Evolutionary conservation across 306 rosid genomes (phyloP), one percentile per base, ranked within the genome.

Genomic region (Acmispon strigosus): DNA sequence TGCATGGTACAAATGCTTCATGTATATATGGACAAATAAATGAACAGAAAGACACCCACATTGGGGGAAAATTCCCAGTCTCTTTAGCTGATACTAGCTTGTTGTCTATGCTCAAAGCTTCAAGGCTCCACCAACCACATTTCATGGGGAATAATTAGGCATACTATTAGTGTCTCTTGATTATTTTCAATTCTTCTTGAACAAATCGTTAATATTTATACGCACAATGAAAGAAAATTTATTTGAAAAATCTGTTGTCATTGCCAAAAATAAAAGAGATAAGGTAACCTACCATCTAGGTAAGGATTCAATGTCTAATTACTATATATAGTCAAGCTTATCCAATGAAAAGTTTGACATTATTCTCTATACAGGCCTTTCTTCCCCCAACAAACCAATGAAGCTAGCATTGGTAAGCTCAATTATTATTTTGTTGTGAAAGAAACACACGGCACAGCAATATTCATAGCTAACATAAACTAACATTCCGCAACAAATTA

Each of bases 181-280:
- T 27, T 27, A 27, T 27, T 3, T 27, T 27, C 4, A 27, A 27
- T 27, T 27, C 32, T 27, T 27, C 32, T 27, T 27, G 4, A 27
- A 3, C 32, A 27, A 27, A 27, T 4, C 4, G 32, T 27, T 27
- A 27, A 22, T n/a, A 22, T 22, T 27, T 27, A 27, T 27, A 27
- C 32, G 32, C 32, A 27, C 24, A n/a, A n/a, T 2, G 2, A 22
- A 22, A 22, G 24, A 22, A 1, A 22, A 22, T 22, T 22, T 22
- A 22, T 22, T 22, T n/a, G n/a, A n/a, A n/a, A n/a, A n/a, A n/a
- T n/a, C 3, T 22, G 24, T 22, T 22, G 24, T 22, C 3, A 3
- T 22, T 22, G 24, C 55, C 47, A 16, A 63, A 61, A 70, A 62
- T 43, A 61, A 47, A 61, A 76, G 56, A 66, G 66, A 72, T 64